Conservation (phyloP, 352 stramenopile genomes). For the Globisporangium alternatum region DNA sequence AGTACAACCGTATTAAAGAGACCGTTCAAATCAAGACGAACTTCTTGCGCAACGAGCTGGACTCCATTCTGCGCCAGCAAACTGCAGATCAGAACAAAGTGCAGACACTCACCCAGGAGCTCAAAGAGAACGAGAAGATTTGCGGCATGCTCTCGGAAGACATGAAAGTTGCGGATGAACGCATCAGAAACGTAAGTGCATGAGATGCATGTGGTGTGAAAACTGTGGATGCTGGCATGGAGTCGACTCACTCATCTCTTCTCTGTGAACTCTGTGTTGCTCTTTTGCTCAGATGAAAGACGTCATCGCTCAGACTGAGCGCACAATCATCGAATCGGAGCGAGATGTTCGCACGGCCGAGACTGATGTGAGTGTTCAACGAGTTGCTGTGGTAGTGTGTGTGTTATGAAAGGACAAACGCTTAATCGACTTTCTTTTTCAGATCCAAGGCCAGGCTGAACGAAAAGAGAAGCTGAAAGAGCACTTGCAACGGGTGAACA, state of each 20-base stretch:
- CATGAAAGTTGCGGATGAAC: constrained; percentile 52
- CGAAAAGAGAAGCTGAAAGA: constrained; percentile 65
- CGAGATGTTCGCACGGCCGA: constrained; percentile 52
- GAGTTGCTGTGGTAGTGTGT: neutral
- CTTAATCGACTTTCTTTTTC: neutral
- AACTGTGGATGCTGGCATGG: neutral
- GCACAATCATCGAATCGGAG: constrained; percentile 50
- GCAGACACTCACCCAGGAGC: constrained; percentile 65
- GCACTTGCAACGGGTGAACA: constrained; percentile 70
- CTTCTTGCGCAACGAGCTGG: constrained; percentile 60
- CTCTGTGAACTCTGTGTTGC: neutral
- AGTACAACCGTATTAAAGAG: constrained; percentile 87
- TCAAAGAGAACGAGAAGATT: constrained; percentile 67
- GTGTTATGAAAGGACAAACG: neutral
- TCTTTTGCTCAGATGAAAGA: constrained; percentile 47
- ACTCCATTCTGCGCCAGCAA: constrained; percentile 67
- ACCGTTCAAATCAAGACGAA: constrained; percentile 67
- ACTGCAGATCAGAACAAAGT: constrained; percentile 70
- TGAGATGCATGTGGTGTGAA: neutral
- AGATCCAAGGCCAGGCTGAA: constrained; percentile 53
- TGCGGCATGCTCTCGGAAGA: constrained; percentile 64
- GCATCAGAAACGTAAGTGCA: constrained; percentile 50
- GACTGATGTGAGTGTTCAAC: constrained; percentile 36
- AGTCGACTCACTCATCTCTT: neutral
- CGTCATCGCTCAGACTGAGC: constrained; percentile 62